A percentile compares a stretch with the other conserved stretches of the same genome.
phyloP scores from a whole-genome alignment of 1,284 basidiomycete species.

The Fomitopsis pinicola region DNA sequence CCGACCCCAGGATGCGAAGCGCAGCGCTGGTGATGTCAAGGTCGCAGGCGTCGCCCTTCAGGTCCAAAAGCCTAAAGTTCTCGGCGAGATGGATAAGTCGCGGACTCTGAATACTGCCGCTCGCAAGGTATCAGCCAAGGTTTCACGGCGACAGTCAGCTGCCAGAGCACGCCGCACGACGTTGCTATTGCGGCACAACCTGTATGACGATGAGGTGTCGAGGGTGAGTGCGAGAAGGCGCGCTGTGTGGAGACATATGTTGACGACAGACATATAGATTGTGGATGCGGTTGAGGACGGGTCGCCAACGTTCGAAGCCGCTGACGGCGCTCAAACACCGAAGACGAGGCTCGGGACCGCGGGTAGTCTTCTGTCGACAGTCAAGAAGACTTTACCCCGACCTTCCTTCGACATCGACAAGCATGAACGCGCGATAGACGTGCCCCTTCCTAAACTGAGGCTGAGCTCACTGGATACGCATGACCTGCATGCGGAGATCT shows the following conservation, averaged over 20 bases:
- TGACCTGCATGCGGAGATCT: slow-evolving; percentile 2
- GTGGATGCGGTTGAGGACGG: slow-evolving; percentile 16
- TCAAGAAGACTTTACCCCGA: slow-evolving; percentile 16
- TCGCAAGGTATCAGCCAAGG: slow-evolving; percentile 7
- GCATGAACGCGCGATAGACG: slow-evolving; percentile 6
- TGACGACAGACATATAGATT: slow-evolving; percentile 10
- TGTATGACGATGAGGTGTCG: slow-evolving; percentile 17
- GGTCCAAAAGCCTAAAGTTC: background rate
- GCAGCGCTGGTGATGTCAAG: background rate
- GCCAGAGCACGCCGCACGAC: slow-evolving; percentile 20
- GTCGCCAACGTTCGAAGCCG: slow-evolving; percentile 12
- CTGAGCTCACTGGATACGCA: slow-evolving; percentile 1
- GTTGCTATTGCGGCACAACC: slow-evolving; percentile 12
- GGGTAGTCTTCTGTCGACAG: slow-evolving; percentile 16
- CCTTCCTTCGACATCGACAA: slow-evolving; percentile 20
- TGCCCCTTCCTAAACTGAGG: slow-evolving; percentile 7
- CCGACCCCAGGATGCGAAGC: background rate
- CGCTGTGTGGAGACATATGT: background rate
- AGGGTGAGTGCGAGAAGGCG: slow-evolving; percentile 10
- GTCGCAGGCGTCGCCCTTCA: background rate
- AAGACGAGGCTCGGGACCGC: slow-evolving; percentile 13
- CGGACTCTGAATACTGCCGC: background rate
- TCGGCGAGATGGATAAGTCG: background rate
- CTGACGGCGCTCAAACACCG: slow-evolving; percentile 3
- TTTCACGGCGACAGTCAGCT: slow-evolving; percentile 15